Evolutionary conservation across 2,329 filamentous ascomycete species (phyloP), one percentile per base, ranked within the genome.

Genomic region (Exserohilum rostratum): DNA sequence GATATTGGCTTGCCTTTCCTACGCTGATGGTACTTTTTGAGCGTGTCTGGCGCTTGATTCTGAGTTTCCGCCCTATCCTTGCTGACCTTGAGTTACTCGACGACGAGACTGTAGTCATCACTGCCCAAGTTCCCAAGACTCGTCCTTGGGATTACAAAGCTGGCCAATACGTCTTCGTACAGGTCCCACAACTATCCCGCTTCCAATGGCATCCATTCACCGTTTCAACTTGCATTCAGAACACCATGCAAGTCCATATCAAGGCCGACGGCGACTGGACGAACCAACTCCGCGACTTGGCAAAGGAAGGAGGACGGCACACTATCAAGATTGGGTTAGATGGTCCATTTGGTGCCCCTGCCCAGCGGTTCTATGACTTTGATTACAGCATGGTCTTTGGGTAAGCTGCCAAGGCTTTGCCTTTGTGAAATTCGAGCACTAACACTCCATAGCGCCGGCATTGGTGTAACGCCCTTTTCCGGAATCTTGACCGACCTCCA

Each of bases 141-240:
- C 72, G 79, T 1, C 70, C 82, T 3, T 84, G 81, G 82, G 76
- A 75, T 34, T 85, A 84, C 63, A 77, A 79, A 48, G 82, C 83
- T n/a, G 83, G 83, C 0, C 82, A 85, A 63, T 85, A 85, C 53
- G 77, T 86, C 12, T 80, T 86, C 40, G 71, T 85, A 0, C 83
- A 85, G 58, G 80, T 85, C 0, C 83, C 83, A 0, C 57, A 73
- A 27, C 67, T 85, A 18, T 83, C 81, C 33, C 71, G 76, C 45
- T 85, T 82, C 53, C 82, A 85, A 60, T 86, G 83, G 83, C 83
- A 86, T 51, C 83, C 83, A 0, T 86, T 86, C 59, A 85, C 83
- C 0, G 80, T 86, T 0, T 85, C 83, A 0, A 79, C 80, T 2
- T 85, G 83, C 58, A 76, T 78, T 12, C 82, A 79, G 0, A 79